Percentiles rank a stretch among this genome's conserved stretches.
These are phyloP conservation scores for Celoporthe dispersa DNA, from an alignment of 2,329 filamentous ascomycete genomes.

Conservation along the genomic window DNA sequence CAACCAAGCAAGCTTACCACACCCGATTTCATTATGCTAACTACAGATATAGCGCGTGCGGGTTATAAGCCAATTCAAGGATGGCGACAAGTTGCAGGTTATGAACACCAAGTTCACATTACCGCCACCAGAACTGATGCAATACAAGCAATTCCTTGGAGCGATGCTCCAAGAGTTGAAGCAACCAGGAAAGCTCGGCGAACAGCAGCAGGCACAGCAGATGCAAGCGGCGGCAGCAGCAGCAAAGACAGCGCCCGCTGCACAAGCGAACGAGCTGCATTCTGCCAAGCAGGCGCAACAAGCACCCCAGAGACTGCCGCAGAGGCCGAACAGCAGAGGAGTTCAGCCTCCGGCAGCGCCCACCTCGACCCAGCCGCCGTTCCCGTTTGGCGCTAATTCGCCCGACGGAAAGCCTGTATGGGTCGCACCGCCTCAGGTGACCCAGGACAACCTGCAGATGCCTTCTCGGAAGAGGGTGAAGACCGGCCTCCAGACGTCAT, in stretches of 20 bases:
- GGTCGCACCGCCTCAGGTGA: slow-evolving; percentile 55
- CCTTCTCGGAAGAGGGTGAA: slow-evolving; percentile 61
- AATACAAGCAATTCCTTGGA: slow-evolving; percentile 51
- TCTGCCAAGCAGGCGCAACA: slow-evolving; percentile 53
- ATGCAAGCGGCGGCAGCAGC: slow-evolving; percentile 25
- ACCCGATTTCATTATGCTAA: slow-evolving; percentile 38
- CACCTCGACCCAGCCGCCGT: slow-evolving; percentile 61
- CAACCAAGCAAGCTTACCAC: neutral
- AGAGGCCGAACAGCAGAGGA: slow-evolving; percentile 50
- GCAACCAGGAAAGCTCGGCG: slow-evolving; percentile 38
- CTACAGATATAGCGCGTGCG: slow-evolving; percentile 51
- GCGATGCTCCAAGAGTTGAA: slow-evolving; percentile 56
- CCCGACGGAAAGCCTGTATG: slow-evolving; percentile 65
- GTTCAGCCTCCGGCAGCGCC: slow-evolving; percentile 60
- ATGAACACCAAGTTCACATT: slow-evolving; percentile 58
- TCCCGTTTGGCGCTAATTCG: slow-evolving; percentile 58
- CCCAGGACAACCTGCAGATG: slow-evolving; percentile 57
- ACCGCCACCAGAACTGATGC: slow-evolving; percentile 54
- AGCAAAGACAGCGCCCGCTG: neutral
- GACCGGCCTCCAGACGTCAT: slow-evolving; percentile 46
- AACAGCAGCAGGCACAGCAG: slow-evolving; percentile 34
- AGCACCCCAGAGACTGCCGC: slow-evolving; percentile 51
- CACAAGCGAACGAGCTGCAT: slow-evolving; percentile 51
- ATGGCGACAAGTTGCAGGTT: slow-evolving; percentile 51
- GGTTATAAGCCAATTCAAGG: slow-evolving; percentile 57